These are phyloP conservation scores for Casuarina cunninghamiana DNA, from an alignment of 306 rosid genomes.

Conservation along the genomic window DNA sequence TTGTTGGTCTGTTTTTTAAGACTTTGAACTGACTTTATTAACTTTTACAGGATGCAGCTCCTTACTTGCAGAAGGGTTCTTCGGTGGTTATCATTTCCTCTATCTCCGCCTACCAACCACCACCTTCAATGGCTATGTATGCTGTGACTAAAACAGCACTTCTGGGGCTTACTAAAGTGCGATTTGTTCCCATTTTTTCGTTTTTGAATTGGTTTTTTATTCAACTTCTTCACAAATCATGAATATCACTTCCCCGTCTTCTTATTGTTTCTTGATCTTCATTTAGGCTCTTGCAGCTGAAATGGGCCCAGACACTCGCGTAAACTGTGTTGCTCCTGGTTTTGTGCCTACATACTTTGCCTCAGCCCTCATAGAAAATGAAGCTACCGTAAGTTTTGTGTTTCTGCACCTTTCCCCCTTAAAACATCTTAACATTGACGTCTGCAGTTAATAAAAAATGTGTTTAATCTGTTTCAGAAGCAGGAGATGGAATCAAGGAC, in stretches of 20 bases:
- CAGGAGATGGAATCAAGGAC: conserved; percentile 55
- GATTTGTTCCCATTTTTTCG: conserved; percentile 8
- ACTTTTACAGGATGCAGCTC: conserved; percentile 64
- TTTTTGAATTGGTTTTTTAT: conserved; percentile 2
- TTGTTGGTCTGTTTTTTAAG: background rate
- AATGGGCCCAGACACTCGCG: conserved; percentile 83
- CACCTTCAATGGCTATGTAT: conserved; percentile 85
- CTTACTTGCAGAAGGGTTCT: conserved; percentile 75
- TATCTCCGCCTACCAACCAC: conserved; percentile 71
- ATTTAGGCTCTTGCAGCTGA: conserved; percentile 84
- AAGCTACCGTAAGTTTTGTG: conserved; percentile 45
- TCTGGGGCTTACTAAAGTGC: conserved; percentile 85
- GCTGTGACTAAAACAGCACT: conserved; percentile 99
- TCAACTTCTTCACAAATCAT: conserved; percentile 6
- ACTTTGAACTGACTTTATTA: conserved; percentile 17
- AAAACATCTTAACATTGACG: background rate
- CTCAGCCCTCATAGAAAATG: conserved; percentile 46
- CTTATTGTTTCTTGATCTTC: conserved; percentile 26
- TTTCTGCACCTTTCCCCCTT: background rate
- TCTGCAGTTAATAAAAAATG: conserved; percentile 1
- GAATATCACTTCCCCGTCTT: conserved; percentile 2
- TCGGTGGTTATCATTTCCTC: conserved; percentile 87
- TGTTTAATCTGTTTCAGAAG: conserved; percentile 49
- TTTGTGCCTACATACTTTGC: conserved; percentile 93
- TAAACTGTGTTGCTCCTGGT: conserved; percentile 96